Percentiles rank a stretch among this genome's conserved stretches.
Conservation (phyloP, 352 stramenopile species). For the Phytophthora foliorum region DNA sequence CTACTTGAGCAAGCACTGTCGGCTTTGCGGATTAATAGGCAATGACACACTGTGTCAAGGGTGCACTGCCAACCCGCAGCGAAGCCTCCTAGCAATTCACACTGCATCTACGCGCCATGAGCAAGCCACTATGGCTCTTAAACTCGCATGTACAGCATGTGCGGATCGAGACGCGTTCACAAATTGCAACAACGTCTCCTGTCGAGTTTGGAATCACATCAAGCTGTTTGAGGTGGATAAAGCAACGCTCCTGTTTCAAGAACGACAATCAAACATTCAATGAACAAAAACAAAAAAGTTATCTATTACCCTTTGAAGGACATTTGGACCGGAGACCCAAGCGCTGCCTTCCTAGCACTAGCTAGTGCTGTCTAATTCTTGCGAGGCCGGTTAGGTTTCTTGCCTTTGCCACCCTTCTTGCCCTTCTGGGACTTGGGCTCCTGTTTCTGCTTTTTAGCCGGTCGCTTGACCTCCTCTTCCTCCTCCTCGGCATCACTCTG, state of each 20-base stretch:
- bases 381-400: constrained; percentile 47
- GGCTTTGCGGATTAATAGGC: constrained; percentile 73
- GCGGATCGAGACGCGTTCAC: constrained; percentile 57
- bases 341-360: constrained; percentile 16
- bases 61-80: constrained; percentile 66
- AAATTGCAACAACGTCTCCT: constrained; percentile 65
- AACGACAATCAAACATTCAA: constrained; percentile 13
- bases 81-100: constrained; percentile 74
- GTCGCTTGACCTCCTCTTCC: constrained; percentile 44
- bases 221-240: constrained; percentile 52
- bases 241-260: constrained; percentile 46
- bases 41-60: constrained; percentile 60
- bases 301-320: constrained; percentile 39
- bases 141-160: constrained; percentile 58
- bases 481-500: constrained; percentile 61
- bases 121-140: constrained; percentile 46
- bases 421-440: constrained; percentile 44
- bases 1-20: constrained; percentile 87
- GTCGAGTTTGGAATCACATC: constrained; percentile 74
- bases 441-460: constrained; percentile 62
- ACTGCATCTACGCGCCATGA: constrained; percentile 52
- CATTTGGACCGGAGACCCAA: constrained; percentile 29
- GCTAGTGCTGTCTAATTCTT: constrained; percentile 57
- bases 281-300: constrained; percentile 38
- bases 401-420: constrained; percentile 47